Conservation (phyloP, 208 protist species). For the Leishmania turanica region DNA sequence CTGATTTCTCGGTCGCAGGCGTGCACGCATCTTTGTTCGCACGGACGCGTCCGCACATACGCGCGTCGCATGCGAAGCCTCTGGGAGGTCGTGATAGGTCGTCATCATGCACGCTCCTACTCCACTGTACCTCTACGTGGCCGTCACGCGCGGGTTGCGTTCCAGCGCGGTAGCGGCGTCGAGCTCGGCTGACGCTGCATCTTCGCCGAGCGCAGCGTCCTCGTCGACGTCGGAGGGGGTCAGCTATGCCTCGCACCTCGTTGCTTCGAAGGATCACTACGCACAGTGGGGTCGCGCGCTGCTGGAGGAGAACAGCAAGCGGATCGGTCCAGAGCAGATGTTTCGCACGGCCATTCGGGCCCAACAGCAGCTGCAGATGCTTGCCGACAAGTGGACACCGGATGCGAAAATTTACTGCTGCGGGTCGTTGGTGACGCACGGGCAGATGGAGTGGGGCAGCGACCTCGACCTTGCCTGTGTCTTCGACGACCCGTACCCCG, state of each 20-base stretch:
- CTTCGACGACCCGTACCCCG: conserved; percentile 88
- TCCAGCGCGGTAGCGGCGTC: not conserved
- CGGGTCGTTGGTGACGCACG: conserved; percentile 86
- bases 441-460: conserved; percentile 92
- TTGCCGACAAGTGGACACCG: conserved; percentile 90
- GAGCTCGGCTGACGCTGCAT: not conserved
- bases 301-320: conserved; percentile 77
- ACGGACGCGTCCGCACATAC: not conserved
- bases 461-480: conserved; percentile 90
- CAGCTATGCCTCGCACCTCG: conserved; percentile 29
- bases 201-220: not conserved
- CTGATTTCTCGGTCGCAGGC: not conserved
- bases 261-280: conserved; percentile 72
- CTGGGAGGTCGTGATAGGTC: not conserved
- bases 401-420: conserved; percentile 92
- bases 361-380: conserved; percentile 79
- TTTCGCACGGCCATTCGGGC: conserved; percentile 81
- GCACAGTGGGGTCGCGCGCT: conserved; percentile 75
- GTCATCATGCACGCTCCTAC: conserved; percentile 14
- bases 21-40: not conserved
- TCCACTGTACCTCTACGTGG: conserved; percentile 14
- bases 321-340: conserved; percentile 86
- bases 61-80: not conserved
- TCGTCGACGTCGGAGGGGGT: conserved; percentile 1
- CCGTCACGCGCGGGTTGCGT: conserved; percentile 14